Evolutionary conservation across 2,329 filamentous ascomycete species (phyloP), one percentile per base, ranked within the genome.

Genomic region (Aspergillus sp.): DNA sequence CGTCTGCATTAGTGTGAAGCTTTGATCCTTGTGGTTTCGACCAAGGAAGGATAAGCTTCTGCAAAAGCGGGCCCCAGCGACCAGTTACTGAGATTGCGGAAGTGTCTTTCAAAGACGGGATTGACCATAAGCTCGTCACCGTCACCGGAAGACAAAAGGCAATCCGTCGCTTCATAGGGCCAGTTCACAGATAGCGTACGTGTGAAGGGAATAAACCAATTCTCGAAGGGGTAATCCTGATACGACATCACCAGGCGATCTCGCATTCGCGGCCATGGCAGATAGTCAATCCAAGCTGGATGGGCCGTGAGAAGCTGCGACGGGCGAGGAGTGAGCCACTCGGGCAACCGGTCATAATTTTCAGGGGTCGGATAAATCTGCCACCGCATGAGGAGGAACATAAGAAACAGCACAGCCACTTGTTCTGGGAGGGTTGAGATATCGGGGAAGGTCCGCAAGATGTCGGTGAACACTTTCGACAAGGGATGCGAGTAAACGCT

Each of bases 331-430:
- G 83, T 83, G 41, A 88, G 78, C 86, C 90, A 96, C 4, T 86
- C 81, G 0, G 92, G 92, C 10, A 96, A 78, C 3, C 89, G 84
- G 23, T 91, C 86, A 74, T 90, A 93, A 77, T 92, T 96, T 66
- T 92, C 89, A 62, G 84, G 83, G 0, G 90, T 91, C 0, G 92
- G 91, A 27, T 86, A 86, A 59, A 96, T 89, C 72, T 91, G 88
- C 91, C 92, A 96, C 44, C 89, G 85, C 88, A 95, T 91, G 64
- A 92, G 73, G 32, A 93, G 83, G 75, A 96, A 96, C 90, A 96
- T 96, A 71, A 89, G 80, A 73, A 93, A 96, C 7, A 96, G 82
- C 6, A 91, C 86, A 8, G 90, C 92, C 0, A 96, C 86, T 68
- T 90, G 89, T 76, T 96, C 92, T 0, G 92, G 92, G 0, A 96